Percentiles rank a stretch among this genome's conserved stretches.
These are phyloP conservation scores for Neurospora sp. DNA, from an alignment of 2,329 filamentous ascomycete genomes.

Conservation along the genomic window DNA sequence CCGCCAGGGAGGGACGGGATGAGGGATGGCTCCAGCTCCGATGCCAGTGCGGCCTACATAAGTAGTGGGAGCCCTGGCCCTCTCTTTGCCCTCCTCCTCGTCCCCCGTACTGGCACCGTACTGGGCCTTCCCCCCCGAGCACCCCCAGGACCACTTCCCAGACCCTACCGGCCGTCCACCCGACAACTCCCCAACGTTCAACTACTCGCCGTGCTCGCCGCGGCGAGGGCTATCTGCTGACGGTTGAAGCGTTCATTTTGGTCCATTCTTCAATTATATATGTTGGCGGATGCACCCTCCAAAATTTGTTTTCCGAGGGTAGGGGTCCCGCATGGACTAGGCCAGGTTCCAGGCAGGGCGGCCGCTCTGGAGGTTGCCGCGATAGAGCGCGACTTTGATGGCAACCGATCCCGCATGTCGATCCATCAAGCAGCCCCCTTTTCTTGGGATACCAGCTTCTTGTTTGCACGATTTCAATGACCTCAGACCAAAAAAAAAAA, in stretches of 20 bases:
- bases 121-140: constrained; percentile 20
- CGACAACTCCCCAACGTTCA: constrained; percentile 41
- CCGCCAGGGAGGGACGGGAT: constrained; percentile 17
- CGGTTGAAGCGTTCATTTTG: constrained; percentile 22
- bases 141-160: constrained; percentile 26
- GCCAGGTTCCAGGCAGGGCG: constrained; percentile 6
- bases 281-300: neutral
- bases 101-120: constrained; percentile 16
- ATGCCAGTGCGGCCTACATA: constrained; percentile 13
- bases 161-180: constrained; percentile 22
- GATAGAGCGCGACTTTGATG: neutral
- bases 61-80: neutral
- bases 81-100: constrained; percentile 15
- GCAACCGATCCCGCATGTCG: neutral
- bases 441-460: neutral
- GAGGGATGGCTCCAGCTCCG: constrained; percentile 13
- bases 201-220: constrained; percentile 55
- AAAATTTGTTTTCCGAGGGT: constrained; percentile 16
- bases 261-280: constrained; percentile 13
- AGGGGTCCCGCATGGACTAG: constrained; percentile 15
- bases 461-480: neutral
- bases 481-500: neutral
- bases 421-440: neutral
- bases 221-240: constrained; percentile 28
- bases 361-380: neutral